Conservation (phyloP, 1,139 yeast genomes). For the Lizanozyma gosingica region DNA sequence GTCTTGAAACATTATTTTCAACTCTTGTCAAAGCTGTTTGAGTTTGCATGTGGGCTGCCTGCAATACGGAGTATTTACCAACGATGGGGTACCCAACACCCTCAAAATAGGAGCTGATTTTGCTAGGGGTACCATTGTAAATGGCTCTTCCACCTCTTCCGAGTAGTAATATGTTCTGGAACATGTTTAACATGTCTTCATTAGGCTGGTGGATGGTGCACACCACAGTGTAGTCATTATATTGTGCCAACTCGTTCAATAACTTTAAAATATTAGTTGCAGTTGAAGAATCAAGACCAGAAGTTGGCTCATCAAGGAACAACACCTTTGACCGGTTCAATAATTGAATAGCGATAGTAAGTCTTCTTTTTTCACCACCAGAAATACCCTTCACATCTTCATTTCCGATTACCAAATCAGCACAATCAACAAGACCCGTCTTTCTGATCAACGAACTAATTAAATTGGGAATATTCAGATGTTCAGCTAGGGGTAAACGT, state of each 20-base stretch:
- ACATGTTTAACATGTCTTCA: slow-evolving; percentile 49
- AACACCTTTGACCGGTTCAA: slow-evolving; percentile 40
- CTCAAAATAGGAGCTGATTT: slow-evolving; percentile 34
- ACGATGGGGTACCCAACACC: slow-evolving; percentile 49
- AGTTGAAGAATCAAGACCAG: slow-evolving; percentile 44
- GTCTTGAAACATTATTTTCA: slow-evolving; percentile 23
- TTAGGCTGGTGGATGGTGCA: slow-evolving; percentile 84
- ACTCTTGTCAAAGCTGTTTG: slow-evolving; percentile 23
- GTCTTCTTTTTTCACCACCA: slow-evolving; percentile 47
- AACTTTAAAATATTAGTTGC: slow-evolving; percentile 62
- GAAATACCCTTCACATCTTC: slow-evolving; percentile 35
- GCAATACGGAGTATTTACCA: slow-evolving; percentile 42
- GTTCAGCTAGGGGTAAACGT: slow-evolving; percentile 25
- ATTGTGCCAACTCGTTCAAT: slow-evolving; percentile 44
- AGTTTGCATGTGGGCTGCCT: slow-evolving; percentile 25
- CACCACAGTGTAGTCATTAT: slow-evolving; percentile 60
- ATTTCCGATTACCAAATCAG: slow-evolving; percentile 34
- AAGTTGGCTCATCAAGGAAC: slow-evolving; percentile 43
- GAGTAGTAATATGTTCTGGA: slow-evolving; percentile 59
- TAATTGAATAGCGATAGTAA: slow-evolving; percentile 44
- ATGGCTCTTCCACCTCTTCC: slow-evolving; percentile 69
- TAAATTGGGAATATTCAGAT: slow-evolving; percentile 18
- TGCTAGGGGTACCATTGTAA: slow-evolving; percentile 45
- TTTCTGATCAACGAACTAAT: slow-evolving; percentile 25
- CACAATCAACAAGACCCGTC: slow-evolving; percentile 34